Percentiles rank a stretch among this genome's conserved stretches.
These are phyloP conservation scores for Marasmius fiardii DNA, from an alignment of 1,284 basidiomycete species.

Conservation along the genomic window DNA sequence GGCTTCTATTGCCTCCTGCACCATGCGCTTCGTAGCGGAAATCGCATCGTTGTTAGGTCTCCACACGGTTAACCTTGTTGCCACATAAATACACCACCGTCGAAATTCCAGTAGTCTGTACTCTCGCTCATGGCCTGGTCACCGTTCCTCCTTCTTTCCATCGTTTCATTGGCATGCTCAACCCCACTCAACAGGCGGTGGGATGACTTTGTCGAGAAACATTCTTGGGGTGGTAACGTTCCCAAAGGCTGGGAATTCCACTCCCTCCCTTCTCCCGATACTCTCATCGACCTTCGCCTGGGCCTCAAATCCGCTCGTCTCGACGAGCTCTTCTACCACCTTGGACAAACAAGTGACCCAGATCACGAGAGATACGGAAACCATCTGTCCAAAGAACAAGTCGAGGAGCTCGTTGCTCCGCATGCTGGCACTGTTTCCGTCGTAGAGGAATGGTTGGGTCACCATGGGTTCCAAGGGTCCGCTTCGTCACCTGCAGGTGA, in stretches of 20 bases:
- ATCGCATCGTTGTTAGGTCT: neutral
- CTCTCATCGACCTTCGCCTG: slow-evolving; percentile 48
- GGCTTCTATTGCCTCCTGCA: too few species aligned
- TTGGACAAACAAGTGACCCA: slow-evolving; percentile 64
- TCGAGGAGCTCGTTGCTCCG: slow-evolving; percentile 48
- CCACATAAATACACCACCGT: neutral
- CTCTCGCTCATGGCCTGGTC: neutral
- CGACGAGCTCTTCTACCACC: slow-evolving; percentile 43
- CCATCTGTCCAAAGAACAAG: slow-evolving; percentile 44
- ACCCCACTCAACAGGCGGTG: slow-evolving; percentile 35
- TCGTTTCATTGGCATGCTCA: slow-evolving; percentile 14
- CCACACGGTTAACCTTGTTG: neutral
- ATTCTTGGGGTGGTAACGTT: slow-evolving; percentile 46
- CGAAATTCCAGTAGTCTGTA: neutral
- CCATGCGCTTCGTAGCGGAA: too few species aligned
- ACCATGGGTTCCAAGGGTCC: slow-evolving; percentile 39
- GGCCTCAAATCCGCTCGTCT: slow-evolving; percentile 51
- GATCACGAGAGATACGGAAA: slow-evolving; percentile 41
- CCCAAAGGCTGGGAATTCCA: slow-evolving; percentile 52
- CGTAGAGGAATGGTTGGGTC: slow-evolving; percentile 52
- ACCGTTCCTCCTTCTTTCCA: slow-evolving; percentile 11
- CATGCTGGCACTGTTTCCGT: slow-evolving; percentile 41
- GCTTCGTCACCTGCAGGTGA: slow-evolving; percentile 39
- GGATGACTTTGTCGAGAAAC: slow-evolving; percentile 53
- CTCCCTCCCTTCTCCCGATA: slow-evolving; percentile 41